phyloP scores from a whole-genome alignment of 2,329 filamentous ascomycete species.

The Exophiala spinifera region DNA sequence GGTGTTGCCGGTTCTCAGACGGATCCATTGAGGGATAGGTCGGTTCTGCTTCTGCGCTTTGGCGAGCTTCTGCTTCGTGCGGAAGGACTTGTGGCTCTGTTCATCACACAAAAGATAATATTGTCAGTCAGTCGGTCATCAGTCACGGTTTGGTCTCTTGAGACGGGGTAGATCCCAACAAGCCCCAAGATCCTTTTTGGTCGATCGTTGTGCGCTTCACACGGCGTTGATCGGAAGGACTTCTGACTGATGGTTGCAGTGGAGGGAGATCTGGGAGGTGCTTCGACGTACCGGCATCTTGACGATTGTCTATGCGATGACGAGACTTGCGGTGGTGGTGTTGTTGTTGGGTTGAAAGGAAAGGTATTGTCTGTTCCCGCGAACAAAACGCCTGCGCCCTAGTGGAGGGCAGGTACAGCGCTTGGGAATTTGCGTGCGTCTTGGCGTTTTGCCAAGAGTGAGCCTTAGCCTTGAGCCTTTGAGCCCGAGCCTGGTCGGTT shows the following conservation, averaged over 20 bases:
- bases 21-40: conserved; percentile 99
- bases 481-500: too few relatives aligned
- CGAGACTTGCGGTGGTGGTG: conserved; percentile 16
- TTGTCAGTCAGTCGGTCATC: neutral
- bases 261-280: neutral
- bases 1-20: conserved; percentile 96
- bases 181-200: too few relatives aligned
- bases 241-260: too few relatives aligned
- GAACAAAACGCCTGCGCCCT: neutral
- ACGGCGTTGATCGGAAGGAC: neutral
- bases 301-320: conserved; percentile 36
- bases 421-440: neutral
- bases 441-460: neutral
- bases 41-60: conserved; percentile 99
- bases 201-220: too few relatives aligned
- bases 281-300: conserved; percentile 55
- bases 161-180: too few relatives aligned
- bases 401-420: neutral
- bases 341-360: neutral
- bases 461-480: too few relatives aligned
- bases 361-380: neutral
- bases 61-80: conserved; percentile 99
- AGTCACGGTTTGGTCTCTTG: neutral
- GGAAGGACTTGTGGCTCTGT: conserved; percentile 86
- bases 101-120: neutral